Percentiles rank a stretch among this genome's conserved stretches.
Evolutionary conservation across 2,329 filamentous ascomycete genomes (phyloP).

Genomic region (Calonectria naviculata): DNA sequence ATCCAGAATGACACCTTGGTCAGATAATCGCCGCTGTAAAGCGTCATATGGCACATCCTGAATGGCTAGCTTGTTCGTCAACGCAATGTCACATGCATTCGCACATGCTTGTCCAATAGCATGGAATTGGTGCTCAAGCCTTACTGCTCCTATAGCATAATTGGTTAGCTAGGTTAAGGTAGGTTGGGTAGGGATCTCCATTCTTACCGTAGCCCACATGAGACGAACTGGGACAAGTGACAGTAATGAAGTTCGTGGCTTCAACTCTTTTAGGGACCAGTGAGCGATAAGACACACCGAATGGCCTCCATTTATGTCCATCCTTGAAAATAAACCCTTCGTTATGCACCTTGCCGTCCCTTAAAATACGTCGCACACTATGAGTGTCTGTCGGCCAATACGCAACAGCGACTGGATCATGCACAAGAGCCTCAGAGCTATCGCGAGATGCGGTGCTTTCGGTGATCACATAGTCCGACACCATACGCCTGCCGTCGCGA

Average conservation of each 20-base stretch:
- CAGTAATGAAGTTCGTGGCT: neutral
- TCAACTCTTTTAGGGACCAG: neutral
- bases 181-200: too few relatives aligned
- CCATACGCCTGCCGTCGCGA: neutral
- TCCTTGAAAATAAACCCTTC: slow-evolving; percentile 12
- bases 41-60: slow-evolving; percentile 1
- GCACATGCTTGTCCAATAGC: slow-evolving; percentile 2
- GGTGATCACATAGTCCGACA: slow-evolving; percentile 3
- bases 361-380: neutral
- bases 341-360: neutral
- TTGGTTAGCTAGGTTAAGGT: neutral
- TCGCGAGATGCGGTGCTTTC: slow-evolving; percentile 9
- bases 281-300: neutral
- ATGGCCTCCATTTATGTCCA: neutral
- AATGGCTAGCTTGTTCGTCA: neutral
- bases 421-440: neutral
- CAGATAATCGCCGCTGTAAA: neutral
- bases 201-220: neutral
- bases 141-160: neutral
- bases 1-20: neutral
- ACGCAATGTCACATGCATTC: slow-evolving; percentile 2
- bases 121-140: slow-evolving; percentile 6
- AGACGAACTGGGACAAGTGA: slow-evolving; percentile 4
- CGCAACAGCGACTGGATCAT: neutral
- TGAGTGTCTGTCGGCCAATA: slow-evolving; percentile 8